Percentiles rank a stretch among this genome's conserved stretches.
Evolutionary conservation across 495 filamentous ascomycete genomes (phyloP).

Genomic region (Penicillium roqueforti): DNA sequence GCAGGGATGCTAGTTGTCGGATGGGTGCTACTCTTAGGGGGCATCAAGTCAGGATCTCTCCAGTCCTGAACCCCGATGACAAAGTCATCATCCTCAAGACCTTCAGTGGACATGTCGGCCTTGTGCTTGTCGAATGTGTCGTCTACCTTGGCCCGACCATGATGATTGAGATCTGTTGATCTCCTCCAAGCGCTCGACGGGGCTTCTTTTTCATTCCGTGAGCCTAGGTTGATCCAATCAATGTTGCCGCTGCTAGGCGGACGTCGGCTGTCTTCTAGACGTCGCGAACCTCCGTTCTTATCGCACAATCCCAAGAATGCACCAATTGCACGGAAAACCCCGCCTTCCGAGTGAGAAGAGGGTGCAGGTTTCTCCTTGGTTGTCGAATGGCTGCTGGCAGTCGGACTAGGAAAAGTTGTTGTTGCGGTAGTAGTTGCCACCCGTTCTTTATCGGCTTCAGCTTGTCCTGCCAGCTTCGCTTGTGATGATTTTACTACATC

Average conservation of each 20-base stretch:
- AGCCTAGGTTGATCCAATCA: conserved; percentile 69
- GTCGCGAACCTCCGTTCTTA: conserved; percentile 21
- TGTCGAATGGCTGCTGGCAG: conserved; percentile 23
- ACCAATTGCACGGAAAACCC: conserved; percentile 51
- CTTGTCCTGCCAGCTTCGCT: conserved; percentile 22
- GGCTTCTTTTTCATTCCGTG: conserved; percentile 57
- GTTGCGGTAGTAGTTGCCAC: conserved; percentile 23
- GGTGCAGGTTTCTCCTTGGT: conserved; percentile 11
- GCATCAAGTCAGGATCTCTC: conserved; percentile 78
- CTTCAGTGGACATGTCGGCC: conserved; percentile 18
- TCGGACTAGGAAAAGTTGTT: conserved; percentile 22
- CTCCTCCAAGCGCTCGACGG: conserved; percentile 15
- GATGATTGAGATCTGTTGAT: conserved; percentile 7
- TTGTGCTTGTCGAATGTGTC: conserved; percentile 16
- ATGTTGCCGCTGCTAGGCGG: conserved; percentile 81
- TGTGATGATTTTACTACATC: conserved; percentile 33
- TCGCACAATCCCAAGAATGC: conserved; percentile 52
- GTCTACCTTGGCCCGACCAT: conserved; percentile 12
- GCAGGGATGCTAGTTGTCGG: conserved; percentile 23
- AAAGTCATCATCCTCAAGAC: conserved; percentile 60
- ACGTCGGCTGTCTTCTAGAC: conserved; percentile 54
- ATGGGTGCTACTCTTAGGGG: conserved; percentile 30
- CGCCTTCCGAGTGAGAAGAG: conserved; percentile 37
- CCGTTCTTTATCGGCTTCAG: conserved; percentile 19
- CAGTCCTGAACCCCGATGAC: conserved; percentile 92